Percentiles rank a stretch among this genome's conserved stretches.
These are phyloP conservation scores for Prunus armeniaca DNA, from an alignment of 306 rosid species.

Conservation along the genomic window DNA sequence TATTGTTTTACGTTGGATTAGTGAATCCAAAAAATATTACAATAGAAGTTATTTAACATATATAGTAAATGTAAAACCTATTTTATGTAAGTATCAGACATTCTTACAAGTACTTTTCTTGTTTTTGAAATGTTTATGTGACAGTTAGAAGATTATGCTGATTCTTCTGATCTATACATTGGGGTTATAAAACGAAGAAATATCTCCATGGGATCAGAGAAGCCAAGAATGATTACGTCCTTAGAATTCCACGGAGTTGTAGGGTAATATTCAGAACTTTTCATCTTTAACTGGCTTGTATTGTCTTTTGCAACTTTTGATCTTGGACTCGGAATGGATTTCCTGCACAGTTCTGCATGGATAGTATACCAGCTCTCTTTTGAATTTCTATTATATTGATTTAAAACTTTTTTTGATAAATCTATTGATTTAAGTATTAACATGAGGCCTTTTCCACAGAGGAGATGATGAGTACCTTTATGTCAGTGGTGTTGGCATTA, in stretches of 20 bases:
- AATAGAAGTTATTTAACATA: background rate
- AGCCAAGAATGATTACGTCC: constrained; percentile 45
- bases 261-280: constrained; percentile 46
- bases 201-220: constrained; percentile 48
- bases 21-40: background rate
- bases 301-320: background rate
- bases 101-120: constrained; percentile 1
- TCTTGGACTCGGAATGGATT: background rate
- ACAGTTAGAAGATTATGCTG: constrained; percentile 61
- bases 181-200: constrained; percentile 65
- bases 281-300: constrained; percentile 12
- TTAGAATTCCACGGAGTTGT: constrained; percentile 59
- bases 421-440: background rate
- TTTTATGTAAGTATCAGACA: background rate
- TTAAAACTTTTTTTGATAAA: background rate
- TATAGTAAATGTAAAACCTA: background rate
- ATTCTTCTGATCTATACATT: constrained; percentile 59
- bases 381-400: constrained; percentile 12
- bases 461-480: constrained; percentile 68
- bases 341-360: background rate
- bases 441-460: constrained; percentile 34
- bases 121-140: constrained; percentile 18
- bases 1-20: background rate
- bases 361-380: constrained; percentile 1
- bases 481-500: constrained; percentile 62